Percentiles rank a stretch among this genome's conserved stretches.
Conservation (phyloP, 768 basidiomycete species). For the Tylopilus rubrobrunneus region DNA sequence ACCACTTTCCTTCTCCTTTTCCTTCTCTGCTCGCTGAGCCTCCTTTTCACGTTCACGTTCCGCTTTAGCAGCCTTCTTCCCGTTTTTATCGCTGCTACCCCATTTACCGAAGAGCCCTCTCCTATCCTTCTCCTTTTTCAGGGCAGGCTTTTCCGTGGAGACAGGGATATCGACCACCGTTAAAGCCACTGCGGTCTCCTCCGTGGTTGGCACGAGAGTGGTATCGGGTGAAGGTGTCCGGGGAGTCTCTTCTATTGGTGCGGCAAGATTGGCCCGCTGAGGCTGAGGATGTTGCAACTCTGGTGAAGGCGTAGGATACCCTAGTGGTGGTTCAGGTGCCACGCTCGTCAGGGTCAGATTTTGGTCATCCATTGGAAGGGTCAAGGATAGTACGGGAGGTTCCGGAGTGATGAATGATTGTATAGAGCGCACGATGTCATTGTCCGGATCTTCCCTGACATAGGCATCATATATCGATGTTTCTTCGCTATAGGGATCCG, state of each 20-base stretch:
- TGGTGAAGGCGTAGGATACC: constrained; percentile 33
- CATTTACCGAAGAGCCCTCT: constrained; percentile 65
- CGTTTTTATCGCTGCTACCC: constrained; percentile 53
- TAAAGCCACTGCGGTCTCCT: constrained; percentile 25
- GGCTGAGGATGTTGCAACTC: constrained; percentile 68
- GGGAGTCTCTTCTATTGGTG: constrained; percentile 34
- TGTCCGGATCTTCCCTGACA: constrained; percentile 52
- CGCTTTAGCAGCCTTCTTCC: constrained; percentile 50
- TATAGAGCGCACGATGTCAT: constrained; percentile 23
- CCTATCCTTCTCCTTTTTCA: constrained; percentile 70
- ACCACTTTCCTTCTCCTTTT: constrained; percentile 57
- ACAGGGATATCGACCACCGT: constrained; percentile 22
- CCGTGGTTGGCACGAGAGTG: constrained; percentile 23
- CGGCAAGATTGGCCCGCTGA: constrained; percentile 41
- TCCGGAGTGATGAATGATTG: constrained; percentile 17
- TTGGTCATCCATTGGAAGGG: constrained; percentile 18
- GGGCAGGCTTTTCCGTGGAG: constrained; percentile 20
- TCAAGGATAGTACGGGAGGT: constrained; percentile 23
- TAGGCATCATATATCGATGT: constrained; percentile 84
- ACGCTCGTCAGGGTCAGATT: constrained; percentile 5
- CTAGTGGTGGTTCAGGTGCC: constrained; percentile 26
- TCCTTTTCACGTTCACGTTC: constrained; percentile 48
- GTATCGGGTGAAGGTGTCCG: constrained; percentile 60
- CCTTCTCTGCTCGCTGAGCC: constrained; percentile 44
- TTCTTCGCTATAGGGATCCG: constrained; percentile 80